Conservation (phyloP, 371 early-diverging fungal genomes). For the Rhizopus sp. region DNA sequence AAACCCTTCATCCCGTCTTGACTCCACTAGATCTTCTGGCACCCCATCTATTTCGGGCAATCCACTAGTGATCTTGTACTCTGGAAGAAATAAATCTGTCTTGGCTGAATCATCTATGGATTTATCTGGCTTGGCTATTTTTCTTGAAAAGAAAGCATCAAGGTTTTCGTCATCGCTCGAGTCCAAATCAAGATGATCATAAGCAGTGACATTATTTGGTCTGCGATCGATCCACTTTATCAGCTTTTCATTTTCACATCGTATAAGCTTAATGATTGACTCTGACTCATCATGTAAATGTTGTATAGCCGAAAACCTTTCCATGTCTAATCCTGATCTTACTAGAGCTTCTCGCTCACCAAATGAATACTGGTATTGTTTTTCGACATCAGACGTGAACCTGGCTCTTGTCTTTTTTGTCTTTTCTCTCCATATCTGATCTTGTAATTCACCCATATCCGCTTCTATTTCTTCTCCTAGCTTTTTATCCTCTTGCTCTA, state of each 20-base stretch:
- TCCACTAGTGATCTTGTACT: slow-evolving; percentile 53
- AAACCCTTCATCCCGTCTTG: slow-evolving; percentile 13
- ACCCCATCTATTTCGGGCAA: slow-evolving; percentile 49
- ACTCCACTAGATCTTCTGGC: slow-evolving; percentile 18
- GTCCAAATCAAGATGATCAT: slow-evolving; percentile 50
- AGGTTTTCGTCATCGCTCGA: slow-evolving; percentile 53
- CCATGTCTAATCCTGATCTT: slow-evolving; percentile 58
- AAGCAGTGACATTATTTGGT: slow-evolving; percentile 26
- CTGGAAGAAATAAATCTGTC: slow-evolving; percentile 55
- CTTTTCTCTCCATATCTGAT: slow-evolving; percentile 63
- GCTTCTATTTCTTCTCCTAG: slow-evolving; percentile 50
- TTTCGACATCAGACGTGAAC: slow-evolving; percentile 50
- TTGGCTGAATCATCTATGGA: slow-evolving; percentile 40
- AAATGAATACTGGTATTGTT: slow-evolving; percentile 57
- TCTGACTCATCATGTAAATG: slow-evolving; percentile 48
- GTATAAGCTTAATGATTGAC: slow-evolving; percentile 30
- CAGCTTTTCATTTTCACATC: slow-evolving; percentile 35
- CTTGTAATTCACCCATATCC: slow-evolving; percentile 53
- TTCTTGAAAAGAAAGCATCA: slow-evolving; percentile 58
- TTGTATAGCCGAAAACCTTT: slow-evolving; percentile 54
- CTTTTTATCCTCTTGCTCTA: slow-evolving; percentile 47
- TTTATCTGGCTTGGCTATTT: slow-evolving; percentile 50
- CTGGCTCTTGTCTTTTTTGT: slow-evolving; percentile 63
- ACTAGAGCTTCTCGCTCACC: slow-evolving; percentile 52
- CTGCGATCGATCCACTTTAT: slow-evolving; percentile 41